phyloP scores from a whole-genome alignment of 495 filamentous ascomycete species.

The Penicillium macrosclerotiorum region DNA sequence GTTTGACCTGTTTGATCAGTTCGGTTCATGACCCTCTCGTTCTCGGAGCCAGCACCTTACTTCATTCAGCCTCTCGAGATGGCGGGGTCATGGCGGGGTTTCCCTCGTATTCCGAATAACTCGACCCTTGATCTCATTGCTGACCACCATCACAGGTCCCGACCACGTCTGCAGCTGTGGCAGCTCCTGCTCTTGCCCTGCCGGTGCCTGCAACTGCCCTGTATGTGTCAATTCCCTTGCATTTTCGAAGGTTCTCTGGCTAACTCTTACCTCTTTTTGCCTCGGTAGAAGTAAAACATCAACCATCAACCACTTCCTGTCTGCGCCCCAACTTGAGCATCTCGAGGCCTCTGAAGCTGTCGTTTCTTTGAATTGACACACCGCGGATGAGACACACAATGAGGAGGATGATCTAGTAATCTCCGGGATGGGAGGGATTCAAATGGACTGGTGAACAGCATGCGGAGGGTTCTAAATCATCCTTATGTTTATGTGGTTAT shows the following conservation, averaged over 20 bases:
- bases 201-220: conserved; percentile 46
- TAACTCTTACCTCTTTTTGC: conserved; percentile 10
- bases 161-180: conserved; percentile 47
- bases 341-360: background rate
- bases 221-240: conserved; percentile 23
- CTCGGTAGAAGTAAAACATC: too few species aligned
- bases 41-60: background rate
- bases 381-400: background rate
- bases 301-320: conserved; percentile 6
- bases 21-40: background rate
- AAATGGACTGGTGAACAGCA: too few species aligned
- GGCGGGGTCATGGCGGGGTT: conserved; percentile 31
- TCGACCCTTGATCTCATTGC: conserved; percentile 4
- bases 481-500: too few species aligned
- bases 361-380: conserved; percentile 3
- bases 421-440: too few species aligned
- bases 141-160: conserved; percentile 28
- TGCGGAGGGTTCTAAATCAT: background rate
- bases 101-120: conserved; percentile 7
- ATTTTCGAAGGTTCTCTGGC: conserved; percentile 2
- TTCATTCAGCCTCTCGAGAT: background rate
- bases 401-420: background rate
- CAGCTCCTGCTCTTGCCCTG: conserved; percentile 46
- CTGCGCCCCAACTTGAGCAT: background rate
- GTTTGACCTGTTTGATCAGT: background rate